Evolutionary conservation across 805 yeast species (phyloP), one percentile per base, ranked within the genome.

Genomic region (Metschnikowia sp.): DNA sequence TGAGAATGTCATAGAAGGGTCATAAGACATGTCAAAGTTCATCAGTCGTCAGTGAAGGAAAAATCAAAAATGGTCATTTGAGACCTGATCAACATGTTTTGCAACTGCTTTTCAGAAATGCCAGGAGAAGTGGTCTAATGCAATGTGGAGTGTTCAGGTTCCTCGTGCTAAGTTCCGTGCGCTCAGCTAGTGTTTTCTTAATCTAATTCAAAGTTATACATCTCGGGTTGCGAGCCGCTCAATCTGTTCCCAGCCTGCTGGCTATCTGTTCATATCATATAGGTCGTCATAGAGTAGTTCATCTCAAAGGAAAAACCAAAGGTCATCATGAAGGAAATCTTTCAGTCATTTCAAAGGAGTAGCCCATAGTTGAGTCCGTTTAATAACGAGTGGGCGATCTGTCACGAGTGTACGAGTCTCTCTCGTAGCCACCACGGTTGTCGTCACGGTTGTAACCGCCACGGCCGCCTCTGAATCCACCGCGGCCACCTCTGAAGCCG

Each of bases 351-450:
- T 22, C 22, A 22, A 4, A 22, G 22, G 22, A 22, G 22, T 22
- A 22, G 22, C 22, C 22, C 22, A 22, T 22, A 22, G 22, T 22
- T 22, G 6, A 12, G 36, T 13, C 22, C 42, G 40, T 51, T 70
- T 70, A 81, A 67, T 81, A 83, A 73, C 88, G 82, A 54, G 85
- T 77, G 69, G 90, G 89, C 51, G 90, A 83, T 79, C 89, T 83
- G 64, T 72, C 77, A 60, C 77, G 68, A 46, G 56, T 63, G 62
- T 69, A 72, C 26, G 74, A 66, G 56, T 70, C 75, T 62, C 75
- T 66, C 57, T 77, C 79, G 64, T 75, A 74, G 42, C 52, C 47
- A 33, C 60, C 62, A 42, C 63, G 72, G 51, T 65, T 65, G 56
- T 76, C 82, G 57, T 77, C 55, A 49, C 82, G 73, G 61, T 80